These are phyloP conservation scores for Crucihimalaya himalaica DNA, from an alignment of 345 rosid species.

Conservation along the genomic window DNA sequence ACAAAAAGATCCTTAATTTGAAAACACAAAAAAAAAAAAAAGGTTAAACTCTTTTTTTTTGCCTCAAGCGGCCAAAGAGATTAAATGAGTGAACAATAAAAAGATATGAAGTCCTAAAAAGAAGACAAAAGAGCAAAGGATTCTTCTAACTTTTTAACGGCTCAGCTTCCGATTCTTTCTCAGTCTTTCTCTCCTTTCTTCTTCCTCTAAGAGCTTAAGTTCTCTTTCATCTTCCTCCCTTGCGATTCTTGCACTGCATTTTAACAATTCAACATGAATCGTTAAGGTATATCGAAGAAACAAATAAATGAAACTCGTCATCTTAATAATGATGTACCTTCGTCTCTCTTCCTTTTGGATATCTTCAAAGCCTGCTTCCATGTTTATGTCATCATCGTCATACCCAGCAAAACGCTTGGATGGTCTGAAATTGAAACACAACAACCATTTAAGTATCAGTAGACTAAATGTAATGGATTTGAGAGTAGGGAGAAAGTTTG, in stretches of 20 bases:
- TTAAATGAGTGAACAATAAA: constrained; percentile 7
- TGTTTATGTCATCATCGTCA: constrained; percentile 64
- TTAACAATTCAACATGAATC: neutral
- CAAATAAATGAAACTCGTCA: neutral
- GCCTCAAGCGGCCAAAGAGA: constrained; percentile 31
- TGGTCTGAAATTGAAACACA: constrained; percentile 16
- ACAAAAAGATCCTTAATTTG: constrained; percentile 26
- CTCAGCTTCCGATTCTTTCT: constrained; percentile 57
- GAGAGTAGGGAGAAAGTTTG: constrained; percentile 4
- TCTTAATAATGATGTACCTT: constrained; percentile 54
- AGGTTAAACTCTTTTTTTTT: constrained; percentile 4
- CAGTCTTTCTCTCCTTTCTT: constrained; percentile 56
- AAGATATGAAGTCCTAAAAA: constrained; percentile 11
- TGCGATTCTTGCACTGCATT: constrained; percentile 67
- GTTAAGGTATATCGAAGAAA: neutral
- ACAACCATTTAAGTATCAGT: neutral
- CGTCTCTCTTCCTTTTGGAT: constrained; percentile 69
- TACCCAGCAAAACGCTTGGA: constrained; percentile 23
- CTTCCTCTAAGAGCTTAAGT: constrained; percentile 58
- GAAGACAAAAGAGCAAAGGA: neutral
- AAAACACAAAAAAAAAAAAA: neutral
- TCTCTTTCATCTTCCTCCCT: constrained; percentile 71
- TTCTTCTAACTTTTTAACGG: constrained; percentile 28
- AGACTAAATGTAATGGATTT: neutral
- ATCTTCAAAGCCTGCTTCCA: constrained; percentile 89